Percentiles rank a stretch among this genome's conserved stretches.
Conservation (phyloP, 1,139 yeast genomes). For the Meyerozyma athensensis region DNA sequence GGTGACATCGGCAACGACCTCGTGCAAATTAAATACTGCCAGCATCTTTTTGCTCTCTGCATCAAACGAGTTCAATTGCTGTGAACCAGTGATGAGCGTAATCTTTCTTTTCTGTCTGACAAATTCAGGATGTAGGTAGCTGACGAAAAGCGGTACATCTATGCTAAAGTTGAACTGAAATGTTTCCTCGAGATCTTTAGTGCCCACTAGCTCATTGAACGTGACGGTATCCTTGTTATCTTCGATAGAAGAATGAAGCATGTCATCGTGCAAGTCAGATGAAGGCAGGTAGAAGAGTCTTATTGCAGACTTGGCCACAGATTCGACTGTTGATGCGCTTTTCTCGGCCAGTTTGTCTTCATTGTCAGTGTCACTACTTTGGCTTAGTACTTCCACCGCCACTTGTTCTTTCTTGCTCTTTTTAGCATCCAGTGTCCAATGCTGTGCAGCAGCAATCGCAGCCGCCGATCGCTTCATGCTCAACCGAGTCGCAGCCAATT, state of each 20-base stretch:
- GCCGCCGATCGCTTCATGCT: slow-evolving; percentile 4
- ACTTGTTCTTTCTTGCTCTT: not conserved
- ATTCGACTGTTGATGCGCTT: too few species aligned
- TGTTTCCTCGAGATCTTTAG: slow-evolving; percentile 28
- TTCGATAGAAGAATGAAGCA: not conserved
- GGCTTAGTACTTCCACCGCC: not conserved
- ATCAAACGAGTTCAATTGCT: not conserved
- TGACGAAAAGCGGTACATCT: slow-evolving; percentile 35
- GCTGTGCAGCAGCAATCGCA: slow-evolving; percentile 1
- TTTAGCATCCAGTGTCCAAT: slow-evolving; percentile 5
- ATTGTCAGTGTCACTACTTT: too few species aligned
- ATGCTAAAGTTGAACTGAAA: slow-evolving; percentile 49
- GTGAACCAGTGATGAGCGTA: slow-evolving; percentile 29
- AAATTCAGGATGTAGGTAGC: slow-evolving; percentile 28
- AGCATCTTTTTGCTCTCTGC: not conserved
- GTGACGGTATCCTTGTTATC: slow-evolving; percentile 11
- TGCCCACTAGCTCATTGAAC: slow-evolving; percentile 27
- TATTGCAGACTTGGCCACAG: not conserved
- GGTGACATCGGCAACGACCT: slow-evolving; percentile 30
- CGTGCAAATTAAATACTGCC: slow-evolving; percentile 20
- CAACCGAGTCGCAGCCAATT: too few species aligned
- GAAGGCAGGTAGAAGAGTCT: not conserved
- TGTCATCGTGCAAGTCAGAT: not conserved
- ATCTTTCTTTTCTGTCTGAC: slow-evolving; percentile 16
- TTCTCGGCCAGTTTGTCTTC: too few species aligned